Conservation (phyloP, 169 alveolate species). For the Eimeria brunetti region DNA sequence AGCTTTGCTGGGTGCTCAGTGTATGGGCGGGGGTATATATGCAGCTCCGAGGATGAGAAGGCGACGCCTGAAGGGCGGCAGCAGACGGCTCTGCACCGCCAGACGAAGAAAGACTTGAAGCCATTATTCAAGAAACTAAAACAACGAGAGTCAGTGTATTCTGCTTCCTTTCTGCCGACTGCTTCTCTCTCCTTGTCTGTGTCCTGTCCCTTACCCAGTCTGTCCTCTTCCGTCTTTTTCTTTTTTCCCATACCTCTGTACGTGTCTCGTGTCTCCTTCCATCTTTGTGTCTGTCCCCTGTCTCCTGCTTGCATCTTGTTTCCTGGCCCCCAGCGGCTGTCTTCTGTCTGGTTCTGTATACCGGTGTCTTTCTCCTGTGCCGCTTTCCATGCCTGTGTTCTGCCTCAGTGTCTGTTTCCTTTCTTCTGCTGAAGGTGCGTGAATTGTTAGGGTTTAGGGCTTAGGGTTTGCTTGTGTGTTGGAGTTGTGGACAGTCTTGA, state of each 20-base stretch:
- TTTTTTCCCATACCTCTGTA: not conserved
- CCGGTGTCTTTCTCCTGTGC: not conserved
- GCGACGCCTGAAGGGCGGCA: conserved; percentile 47
- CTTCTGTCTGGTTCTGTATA: not conserved
- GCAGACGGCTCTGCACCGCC: conserved; percentile 63
- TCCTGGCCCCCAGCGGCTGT: not conserved
- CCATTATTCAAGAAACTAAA: conserved; percentile 52
- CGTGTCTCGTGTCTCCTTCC: not conserved
- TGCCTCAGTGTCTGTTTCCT: not conserved
- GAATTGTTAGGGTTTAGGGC: too few species aligned
- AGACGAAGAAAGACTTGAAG: conserved; percentile 76
- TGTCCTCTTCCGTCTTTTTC: not conserved
- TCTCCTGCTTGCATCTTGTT: not conserved
- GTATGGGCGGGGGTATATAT: too few species aligned
- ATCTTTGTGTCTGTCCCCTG: not conserved
- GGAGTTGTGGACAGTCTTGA: conserved; percentile 75
- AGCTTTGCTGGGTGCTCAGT: too few species aligned
- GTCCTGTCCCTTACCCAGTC: not conserved
- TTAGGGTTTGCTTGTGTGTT: too few species aligned
- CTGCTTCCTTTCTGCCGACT: not conserved
- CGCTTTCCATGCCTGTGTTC: not conserved
- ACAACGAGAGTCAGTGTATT: conserved; percentile 45
- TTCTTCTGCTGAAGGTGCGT: not conserved
- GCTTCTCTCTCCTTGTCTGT: not conserved
- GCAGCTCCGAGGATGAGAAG: conserved; percentile 79